Conservation (phyloP, 192 early-diverging fungal genomes). For the Entomortierella parvispora region DNA sequence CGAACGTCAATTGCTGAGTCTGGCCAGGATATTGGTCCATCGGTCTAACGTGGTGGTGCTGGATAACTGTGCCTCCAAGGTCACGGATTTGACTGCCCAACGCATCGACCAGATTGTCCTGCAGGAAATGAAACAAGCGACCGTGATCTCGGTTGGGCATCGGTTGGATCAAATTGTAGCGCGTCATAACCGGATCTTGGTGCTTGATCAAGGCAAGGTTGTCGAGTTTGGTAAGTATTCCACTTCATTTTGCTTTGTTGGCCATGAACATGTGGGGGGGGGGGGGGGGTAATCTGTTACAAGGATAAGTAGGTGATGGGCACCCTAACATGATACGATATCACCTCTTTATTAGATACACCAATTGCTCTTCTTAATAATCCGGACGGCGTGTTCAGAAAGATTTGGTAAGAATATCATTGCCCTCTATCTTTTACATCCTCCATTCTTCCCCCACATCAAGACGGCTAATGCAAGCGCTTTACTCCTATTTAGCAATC, state of each 20-base stretch:
- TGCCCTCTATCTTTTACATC: not conserved
- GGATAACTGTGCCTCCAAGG: constrained; percentile 79
- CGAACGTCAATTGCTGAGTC: constrained; percentile 75
- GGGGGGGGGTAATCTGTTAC: too few species aligned
- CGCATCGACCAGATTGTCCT: constrained; percentile 73
- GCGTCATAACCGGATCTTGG: constrained; percentile 73
- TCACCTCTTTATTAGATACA: constrained; percentile 21
- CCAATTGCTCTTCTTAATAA: constrained; percentile 39
- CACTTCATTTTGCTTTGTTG: not conserved
- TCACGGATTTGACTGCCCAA: constrained; percentile 68
- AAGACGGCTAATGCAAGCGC: too few species aligned
- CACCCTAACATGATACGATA: too few species aligned
- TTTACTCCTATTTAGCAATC: too few species aligned
- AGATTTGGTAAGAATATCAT: constrained; percentile 24
- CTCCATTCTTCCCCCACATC: too few species aligned
- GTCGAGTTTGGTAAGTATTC: constrained; percentile 68
- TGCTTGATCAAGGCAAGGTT: constrained; percentile 79
- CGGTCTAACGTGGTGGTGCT: constrained; percentile 79
- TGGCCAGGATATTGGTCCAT: constrained; percentile 73
- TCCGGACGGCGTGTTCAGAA: constrained; percentile 22
- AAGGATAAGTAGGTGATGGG: too few species aligned
- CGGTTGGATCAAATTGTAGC: constrained; percentile 75
- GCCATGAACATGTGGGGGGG: not conserved
- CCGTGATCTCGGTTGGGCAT: constrained; percentile 76
- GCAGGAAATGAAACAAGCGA: constrained; percentile 62